Base-by-base conservation (phyloP, 495 filamentous ascomycete species). In the Glonium stellatum region DNA sequence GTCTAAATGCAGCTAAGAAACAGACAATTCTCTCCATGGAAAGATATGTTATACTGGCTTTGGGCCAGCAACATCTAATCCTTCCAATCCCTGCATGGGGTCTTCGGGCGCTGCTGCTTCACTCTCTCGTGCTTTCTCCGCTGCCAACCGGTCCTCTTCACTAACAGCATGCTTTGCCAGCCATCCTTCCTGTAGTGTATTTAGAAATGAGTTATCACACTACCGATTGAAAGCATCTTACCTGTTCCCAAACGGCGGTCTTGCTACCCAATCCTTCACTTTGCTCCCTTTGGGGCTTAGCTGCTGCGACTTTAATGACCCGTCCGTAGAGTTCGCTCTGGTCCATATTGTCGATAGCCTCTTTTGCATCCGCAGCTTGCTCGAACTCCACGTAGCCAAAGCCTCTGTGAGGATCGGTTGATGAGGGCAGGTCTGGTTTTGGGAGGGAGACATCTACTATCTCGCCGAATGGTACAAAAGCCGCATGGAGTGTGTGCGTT, bases 311-410 rank as follows among this genome's bases (percentile, higher is more conserved):
- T 71, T 88, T 95, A 72, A 99, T 86, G 2, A 93, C 87, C 34
- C 88, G 80, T 1, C 92, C 95, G 70, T 89, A 97, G n/a, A 99
- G 79, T 77, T 96, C 91, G 60, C 90, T 86, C 69, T 95, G 90
- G 67, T 99, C 89, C 95, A 97, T 97, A 73, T 99, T 99, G 79
- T 97, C 90, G 69, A 99, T 96, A 39, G 93, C 93, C 73, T 97
- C 93, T 60, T 85, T 86, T 50, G 91, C 92, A 75, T 99, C 93
- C 55, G 84, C 84, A 21, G 84, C 79, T 36, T 88, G 77, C 67
- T 96, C 90, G 71, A 89, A 99, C 69, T 99, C 93, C 39, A 99
- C 89, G 68, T 97, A 97, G 62, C 91, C 95, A 73, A 97, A 99
- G 0, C 93, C 93, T 52, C 92, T 78, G 72, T 99, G 93, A 11